A percentile compares a stretch with the other conserved stretches of the same genome.
phyloP scores from a whole-genome alignment of 2,329 filamentous ascomycete species.

The Thielaviopsis ethacetica region DNA sequence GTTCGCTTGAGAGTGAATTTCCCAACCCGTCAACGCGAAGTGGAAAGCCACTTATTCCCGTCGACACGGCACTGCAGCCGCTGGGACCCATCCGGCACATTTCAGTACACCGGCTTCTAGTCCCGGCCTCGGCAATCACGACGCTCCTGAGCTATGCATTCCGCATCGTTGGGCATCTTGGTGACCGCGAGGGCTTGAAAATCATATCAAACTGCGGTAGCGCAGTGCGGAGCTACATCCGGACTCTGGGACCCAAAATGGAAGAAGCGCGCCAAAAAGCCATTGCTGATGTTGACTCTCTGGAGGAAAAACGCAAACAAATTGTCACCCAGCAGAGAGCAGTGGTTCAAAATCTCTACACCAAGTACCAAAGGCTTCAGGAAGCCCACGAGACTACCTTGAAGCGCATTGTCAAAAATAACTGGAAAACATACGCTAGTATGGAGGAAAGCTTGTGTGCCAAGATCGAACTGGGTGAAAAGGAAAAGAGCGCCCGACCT shows the following conservation, averaged over 20 bases:
- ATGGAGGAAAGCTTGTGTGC: neutral
- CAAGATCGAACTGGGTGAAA: neutral
- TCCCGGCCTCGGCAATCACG: neutral
- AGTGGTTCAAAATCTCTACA: neutral
- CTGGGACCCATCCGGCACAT: slow-evolving; percentile 8
- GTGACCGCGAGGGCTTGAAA: neutral
- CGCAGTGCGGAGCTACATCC: neutral
- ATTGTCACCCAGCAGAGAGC: slow-evolving; percentile 1
- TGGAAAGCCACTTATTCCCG: neutral
- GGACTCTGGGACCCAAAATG: neutral
- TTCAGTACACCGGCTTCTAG: slow-evolving; percentile 6
- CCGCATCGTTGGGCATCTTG: slow-evolving; percentile 3
- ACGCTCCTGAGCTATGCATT: slow-evolving; percentile 1
- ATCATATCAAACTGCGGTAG: neutral
- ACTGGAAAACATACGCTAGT: neutral
- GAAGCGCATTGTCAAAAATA: neutral
- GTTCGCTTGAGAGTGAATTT: neutral
- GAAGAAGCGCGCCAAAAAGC: neutral
- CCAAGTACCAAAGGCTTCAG: neutral
- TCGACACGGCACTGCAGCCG: neutral
- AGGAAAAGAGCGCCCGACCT: neutral
- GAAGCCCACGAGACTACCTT: neutral
- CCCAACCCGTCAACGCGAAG: slow-evolving; percentile 1
- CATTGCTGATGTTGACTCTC: neutral
- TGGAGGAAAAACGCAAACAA: slow-evolving; percentile 3